These are phyloP conservation scores for Rhodotorula sp. DNA, from an alignment of 1,284 basidiomycete species.

Conservation along the genomic window DNA sequence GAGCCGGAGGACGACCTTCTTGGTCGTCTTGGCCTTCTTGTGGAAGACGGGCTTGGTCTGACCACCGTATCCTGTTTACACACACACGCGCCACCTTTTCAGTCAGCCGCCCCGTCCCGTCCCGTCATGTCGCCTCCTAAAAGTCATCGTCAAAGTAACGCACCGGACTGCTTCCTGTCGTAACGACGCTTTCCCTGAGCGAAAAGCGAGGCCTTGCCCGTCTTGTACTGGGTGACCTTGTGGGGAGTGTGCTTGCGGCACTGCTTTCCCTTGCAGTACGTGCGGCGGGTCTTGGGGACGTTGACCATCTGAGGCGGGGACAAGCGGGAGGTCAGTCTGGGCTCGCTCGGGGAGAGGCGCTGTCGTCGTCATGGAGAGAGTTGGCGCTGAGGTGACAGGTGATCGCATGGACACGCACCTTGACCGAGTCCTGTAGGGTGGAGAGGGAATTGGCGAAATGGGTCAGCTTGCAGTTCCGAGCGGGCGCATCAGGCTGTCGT, in stretches of 20 bases:
- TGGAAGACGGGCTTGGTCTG: conserved; percentile 99
- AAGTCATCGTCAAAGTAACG: neutral
- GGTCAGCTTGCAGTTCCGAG: conserved; percentile 9
- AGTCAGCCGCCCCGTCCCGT: conserved; percentile 48
- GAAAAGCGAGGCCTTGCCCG: conserved; percentile 92
- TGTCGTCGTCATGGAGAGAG: neutral
- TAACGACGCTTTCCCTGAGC: conserved; percentile 99
- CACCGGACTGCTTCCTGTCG: conserved; percentile 53
- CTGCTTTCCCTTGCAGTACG: conserved; percentile 96
- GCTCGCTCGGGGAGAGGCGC: neutral
- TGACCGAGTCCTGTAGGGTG: conserved; percentile 18
- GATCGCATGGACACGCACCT: conserved; percentile 6
- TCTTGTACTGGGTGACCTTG: conserved; percentile 98
- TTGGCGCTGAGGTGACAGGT: neutral
- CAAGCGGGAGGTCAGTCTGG: neutral
- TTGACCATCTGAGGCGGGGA: conserved; percentile 67
- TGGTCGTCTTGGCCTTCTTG: conserved; percentile 98
- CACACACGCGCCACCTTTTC: conserved; percentile 55
- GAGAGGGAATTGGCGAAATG: neutral
- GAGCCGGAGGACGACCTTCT: conserved; percentile 97
- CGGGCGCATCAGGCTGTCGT: too few relatives aligned
- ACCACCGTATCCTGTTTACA: conserved; percentile 89
- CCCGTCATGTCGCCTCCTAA: conserved; percentile 13
- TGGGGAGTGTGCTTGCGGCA: conserved; percentile 78
- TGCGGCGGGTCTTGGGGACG: conserved; percentile 69